Base-by-base conservation (phyloP, 345 rosid species). In the Salix exigua region DNA sequence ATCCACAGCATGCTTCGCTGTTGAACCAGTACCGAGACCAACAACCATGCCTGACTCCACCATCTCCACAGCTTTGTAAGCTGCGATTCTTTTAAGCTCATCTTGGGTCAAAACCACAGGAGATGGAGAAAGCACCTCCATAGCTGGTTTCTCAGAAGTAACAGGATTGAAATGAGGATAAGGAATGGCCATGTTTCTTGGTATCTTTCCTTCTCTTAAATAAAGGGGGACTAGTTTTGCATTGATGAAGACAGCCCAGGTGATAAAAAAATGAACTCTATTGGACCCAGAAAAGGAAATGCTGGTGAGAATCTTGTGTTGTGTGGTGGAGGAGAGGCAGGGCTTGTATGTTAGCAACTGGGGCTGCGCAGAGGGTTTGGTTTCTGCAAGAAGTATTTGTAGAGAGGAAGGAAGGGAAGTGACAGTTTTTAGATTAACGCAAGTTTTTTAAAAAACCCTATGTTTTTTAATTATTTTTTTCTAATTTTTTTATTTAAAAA, bases 21-120 rank as follows among this genome's bases (percentile, higher is more conserved):
- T 94, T 74, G 98, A 94, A 46, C 98, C 97, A 7, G 98, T 94
- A 12, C 97, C 98, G 38, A 94, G 94, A 40, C 96, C 98, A n/a
- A 92, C 79, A 72, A 94, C 97, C 98, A 94, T 94, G 28, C 98
- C 97, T 40, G 98, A 94, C 77, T 88, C 74, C 25, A 94, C 97
- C 71, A 81, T 89, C 70, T 92, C 97, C 4, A 94, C 97, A 31
- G 97, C 98, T 68, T 88, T 90, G 89, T 88, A 89, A 37, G 96
- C 97, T 10, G 94, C 92, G 68, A 88, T 87, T 66, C 82, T 86
- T 82, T 92, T 91, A 48, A 91, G 92, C 19, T 89, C 91, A 79
- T 92, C 96, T 75, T 89, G 95, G 78, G 91, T 85, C 58, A 86
- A 82, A 14, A 80, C 55, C 26, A 83, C 79, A 0, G 85, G 86